Base-by-base conservation (phyloP, 345 rosid genomes). In the Aurinia saxatilis region DNA sequence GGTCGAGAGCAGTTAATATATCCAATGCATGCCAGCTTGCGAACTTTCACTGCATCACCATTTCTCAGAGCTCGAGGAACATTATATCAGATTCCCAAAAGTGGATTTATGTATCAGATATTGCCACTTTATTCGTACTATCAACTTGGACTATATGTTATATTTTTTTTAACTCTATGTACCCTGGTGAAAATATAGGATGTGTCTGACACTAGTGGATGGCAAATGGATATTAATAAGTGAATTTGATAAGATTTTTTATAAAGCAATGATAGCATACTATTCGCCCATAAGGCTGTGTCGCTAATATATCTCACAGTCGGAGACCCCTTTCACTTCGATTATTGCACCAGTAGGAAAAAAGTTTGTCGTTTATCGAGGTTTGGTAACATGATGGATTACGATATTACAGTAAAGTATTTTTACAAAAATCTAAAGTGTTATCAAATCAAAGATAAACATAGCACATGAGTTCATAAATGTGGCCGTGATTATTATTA, bases 1-100 rank as follows among this genome's bases (percentile, higher is more conserved):
- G 70, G 70, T 57, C 6, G 35, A 57, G 59, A 64, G 60, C 42
- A 57, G 60, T 63, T 71, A 71, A 19, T 71, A 63, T 47, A 63
- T 50, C 66, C 66, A 57, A 63, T 50, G 70, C 66, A 57, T 64
- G 75, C 70, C 66, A 71, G 75, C 75, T 71, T 69, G 12, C 27
- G 11, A 56, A 48, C 65, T 58, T 50, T 50, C 54, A 63, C 68
- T 21, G 52, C 52, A 62, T 14, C 48, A 25, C 53, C n/a, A 46
- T 55, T 39, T 55, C 74, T 37, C 74, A 39, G 27, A 63, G 64
- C 39, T 50, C 70, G 75, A 71, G 59, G 64, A 34, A 40, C 44
- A 37, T 19, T 45, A 54, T 63, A 40, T 57, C 54, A 40, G 48
- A 63, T 49, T 63, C 64, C 65, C 37, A 63, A 63, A 57, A 55